Percentiles rank a stretch among this genome's conserved stretches.
These are phyloP conservation scores for Omphalotus guepiniiformis DNA, from an alignment of 768 basidiomycete species.

Conservation along the genomic window DNA sequence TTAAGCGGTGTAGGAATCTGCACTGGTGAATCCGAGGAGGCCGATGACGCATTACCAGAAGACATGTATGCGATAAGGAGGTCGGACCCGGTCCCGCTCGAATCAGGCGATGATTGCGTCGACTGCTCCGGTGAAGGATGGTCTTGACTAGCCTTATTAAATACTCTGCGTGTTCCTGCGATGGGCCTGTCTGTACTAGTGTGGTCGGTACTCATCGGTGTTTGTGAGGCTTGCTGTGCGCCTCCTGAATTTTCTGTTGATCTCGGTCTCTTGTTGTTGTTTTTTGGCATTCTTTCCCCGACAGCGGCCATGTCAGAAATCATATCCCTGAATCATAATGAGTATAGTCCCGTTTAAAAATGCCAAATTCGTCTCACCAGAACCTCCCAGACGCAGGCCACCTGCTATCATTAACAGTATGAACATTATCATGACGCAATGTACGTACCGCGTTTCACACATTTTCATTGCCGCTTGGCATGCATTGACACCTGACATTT, in stretches of 20 bases:
- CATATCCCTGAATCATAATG: constrained; percentile 26
- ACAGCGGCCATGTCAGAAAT: constrained; percentile 28
- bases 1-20: no score
- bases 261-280: constrained; percentile 7
- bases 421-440: no score
- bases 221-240: neutral
- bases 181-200: neutral
- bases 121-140: neutral
- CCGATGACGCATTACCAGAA: no score
- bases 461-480: constrained; percentile 50
- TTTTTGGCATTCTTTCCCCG: constrained; percentile 3
- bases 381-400: constrained; percentile 39
- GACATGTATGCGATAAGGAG: neutral
- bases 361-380: constrained; percentile 24
- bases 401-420: constrained; percentile 22
- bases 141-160: constrained; percentile 1
- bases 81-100: neutral
- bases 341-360: neutral
- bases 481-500: constrained; percentile 56
- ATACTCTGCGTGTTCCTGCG: neutral
- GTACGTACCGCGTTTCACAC: constrained; percentile 34
- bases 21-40: no score
- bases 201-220: no score
- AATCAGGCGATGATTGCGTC: neutral
- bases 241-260: neutral